A percentile compares a stretch with the other conserved stretches of the same genome.
Conservation (phyloP, 1,284 basidiomycete species). For the Microbotryum lychnidis-dioicae region DNA sequence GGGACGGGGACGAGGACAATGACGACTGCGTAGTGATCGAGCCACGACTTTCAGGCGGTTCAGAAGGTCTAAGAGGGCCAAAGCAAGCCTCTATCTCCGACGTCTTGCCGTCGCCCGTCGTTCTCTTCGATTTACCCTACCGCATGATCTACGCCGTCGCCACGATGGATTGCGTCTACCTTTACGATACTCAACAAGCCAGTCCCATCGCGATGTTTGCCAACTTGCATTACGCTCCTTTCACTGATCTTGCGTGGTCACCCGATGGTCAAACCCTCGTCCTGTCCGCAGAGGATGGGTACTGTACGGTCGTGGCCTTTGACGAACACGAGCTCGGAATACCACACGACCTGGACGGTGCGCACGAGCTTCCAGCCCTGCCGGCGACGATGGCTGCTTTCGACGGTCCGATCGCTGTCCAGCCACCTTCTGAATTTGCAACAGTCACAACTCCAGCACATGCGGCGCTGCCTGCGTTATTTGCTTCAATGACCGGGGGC, state of each 20-base stretch:
- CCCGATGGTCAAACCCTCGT: slow-evolving; percentile 89
- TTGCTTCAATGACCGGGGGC: too few species aligned
- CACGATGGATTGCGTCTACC: slow-evolving; percentile 89
- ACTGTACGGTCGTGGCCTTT: slow-evolving; percentile 80
- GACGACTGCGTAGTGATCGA: too few species aligned
- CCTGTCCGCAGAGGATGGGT: slow-evolving; percentile 87
- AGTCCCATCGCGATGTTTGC: slow-evolving; percentile 86
- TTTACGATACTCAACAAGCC: slow-evolving; percentile 96
- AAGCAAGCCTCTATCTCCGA: neutral
- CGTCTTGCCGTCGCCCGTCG: slow-evolving; percentile 42
- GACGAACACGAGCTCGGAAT: slow-evolving; percentile 78
- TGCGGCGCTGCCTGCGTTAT: too few species aligned
- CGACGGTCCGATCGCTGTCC: too few species aligned
- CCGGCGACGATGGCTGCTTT: too few species aligned
- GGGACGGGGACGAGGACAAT: too few species aligned
- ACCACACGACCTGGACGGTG: slow-evolving; percentile 27
- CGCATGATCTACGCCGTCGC: slow-evolving; percentile 92
- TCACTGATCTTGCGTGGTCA: slow-evolving; percentile 95
- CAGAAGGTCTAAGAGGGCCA: neutral
- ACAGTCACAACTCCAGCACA: too few species aligned
- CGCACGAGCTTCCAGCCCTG: too few species aligned
- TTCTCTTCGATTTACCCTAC: slow-evolving; percentile 82
- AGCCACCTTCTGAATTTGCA: too few species aligned
- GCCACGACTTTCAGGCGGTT: neutral
- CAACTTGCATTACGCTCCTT: slow-evolving; percentile 94